A percentile compares a stretch with the other conserved stretches of the same genome.
Conservation (phyloP, 176 grass and related monocot genomes). For the Eragrostis curvula region DNA sequence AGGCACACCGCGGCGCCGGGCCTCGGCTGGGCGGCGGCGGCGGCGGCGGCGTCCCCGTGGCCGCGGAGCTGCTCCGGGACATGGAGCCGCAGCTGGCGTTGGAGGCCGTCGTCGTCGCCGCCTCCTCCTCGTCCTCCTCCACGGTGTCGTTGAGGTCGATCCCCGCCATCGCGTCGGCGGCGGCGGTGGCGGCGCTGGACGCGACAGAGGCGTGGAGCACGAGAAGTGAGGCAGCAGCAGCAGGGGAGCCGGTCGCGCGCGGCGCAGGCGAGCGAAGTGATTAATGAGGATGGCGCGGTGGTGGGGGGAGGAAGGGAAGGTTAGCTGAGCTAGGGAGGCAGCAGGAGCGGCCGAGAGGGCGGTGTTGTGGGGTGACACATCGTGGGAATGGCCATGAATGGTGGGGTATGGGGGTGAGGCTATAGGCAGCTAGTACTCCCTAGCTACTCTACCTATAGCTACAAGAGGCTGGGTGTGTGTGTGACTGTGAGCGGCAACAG, state of each 20-base stretch:
- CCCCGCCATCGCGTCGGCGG: slow-evolving; percentile 37
- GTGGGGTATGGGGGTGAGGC: not conserved
- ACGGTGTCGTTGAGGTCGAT: slow-evolving; percentile 91
- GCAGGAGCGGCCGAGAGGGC: not conserved
- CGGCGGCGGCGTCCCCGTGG: not conserved
- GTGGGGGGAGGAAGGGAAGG: not conserved
- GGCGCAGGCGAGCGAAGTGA: not conserved
- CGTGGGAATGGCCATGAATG: slow-evolving; percentile 49
- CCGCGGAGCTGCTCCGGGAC: slow-evolving; percentile 43
- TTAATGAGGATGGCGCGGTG: slow-evolving; percentile 25
- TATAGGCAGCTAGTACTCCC: not conserved
- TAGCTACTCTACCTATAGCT: not conserved
- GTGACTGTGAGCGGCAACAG: not conserved
- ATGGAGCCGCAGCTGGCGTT: slow-evolving; percentile 35
- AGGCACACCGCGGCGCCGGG: slow-evolving; percentile 50
- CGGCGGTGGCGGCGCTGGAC: not conserved
- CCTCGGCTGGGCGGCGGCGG: not conserved
- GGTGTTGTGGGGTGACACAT: slow-evolving; percentile 54
- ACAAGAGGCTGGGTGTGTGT: not conserved
- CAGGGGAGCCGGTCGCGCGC: not conserved
- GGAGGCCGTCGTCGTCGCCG: not conserved
- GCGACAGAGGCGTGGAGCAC: slow-evolving; percentile 14
- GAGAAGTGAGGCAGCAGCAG: slow-evolving; percentile 6
- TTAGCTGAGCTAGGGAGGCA: not conserved
- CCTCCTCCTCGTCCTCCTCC: slow-evolving; percentile 76